These are phyloP conservation scores for Diutina mesorugosa DNA, from an alignment of 1,139 yeast species.

Conservation along the genomic window DNA sequence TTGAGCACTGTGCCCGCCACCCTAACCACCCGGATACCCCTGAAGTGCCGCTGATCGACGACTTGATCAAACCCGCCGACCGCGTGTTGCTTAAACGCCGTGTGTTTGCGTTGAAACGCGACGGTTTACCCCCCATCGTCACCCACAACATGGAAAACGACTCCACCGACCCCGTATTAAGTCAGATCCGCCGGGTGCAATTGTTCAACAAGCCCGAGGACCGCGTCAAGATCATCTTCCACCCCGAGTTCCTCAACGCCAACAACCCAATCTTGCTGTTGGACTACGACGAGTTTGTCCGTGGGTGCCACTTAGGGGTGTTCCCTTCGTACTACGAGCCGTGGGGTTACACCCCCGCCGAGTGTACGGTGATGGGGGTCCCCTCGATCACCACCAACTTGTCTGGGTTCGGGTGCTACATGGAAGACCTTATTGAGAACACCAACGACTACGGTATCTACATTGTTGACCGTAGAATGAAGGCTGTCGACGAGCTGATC, in stretches of 20 bases:
- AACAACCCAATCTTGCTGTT: conserved; percentile 88
- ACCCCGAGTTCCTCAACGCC: conserved; percentile 91
- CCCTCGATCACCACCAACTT: conserved; percentile 96
- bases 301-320: conserved; percentile 97
- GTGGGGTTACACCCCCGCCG: conserved; percentile 99
- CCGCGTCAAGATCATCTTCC: conserved; percentile 91
- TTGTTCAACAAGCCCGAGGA: conserved; percentile 83
- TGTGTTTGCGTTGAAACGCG: conserved; percentile 85
- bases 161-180: conserved; percentile 78
- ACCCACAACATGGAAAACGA: conserved; percentile 98
- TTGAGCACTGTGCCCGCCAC: conserved; percentile 82
- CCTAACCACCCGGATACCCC: conserved; percentile 48
- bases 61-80: conserved; percentile 77
- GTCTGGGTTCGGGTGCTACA: conserved; percentile 96
- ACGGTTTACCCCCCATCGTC: conserved; percentile 84
- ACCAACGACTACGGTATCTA: conserved; percentile 94
- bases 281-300: conserved; percentile 94
- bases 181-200: conserved; percentile 85
- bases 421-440: conserved; percentile 95
- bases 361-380: conserved; percentile 98
- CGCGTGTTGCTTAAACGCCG: conserved; percentile 83
- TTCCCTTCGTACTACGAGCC: conserved; percentile 98
- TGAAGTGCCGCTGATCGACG: conserved; percentile 56
- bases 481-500: conserved; percentile 87
- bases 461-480: conserved; percentile 89